phyloP scores from a whole-genome alignment of 2,329 filamentous ascomycete genomes.

The Nigrograna mackinnonii region DNA sequence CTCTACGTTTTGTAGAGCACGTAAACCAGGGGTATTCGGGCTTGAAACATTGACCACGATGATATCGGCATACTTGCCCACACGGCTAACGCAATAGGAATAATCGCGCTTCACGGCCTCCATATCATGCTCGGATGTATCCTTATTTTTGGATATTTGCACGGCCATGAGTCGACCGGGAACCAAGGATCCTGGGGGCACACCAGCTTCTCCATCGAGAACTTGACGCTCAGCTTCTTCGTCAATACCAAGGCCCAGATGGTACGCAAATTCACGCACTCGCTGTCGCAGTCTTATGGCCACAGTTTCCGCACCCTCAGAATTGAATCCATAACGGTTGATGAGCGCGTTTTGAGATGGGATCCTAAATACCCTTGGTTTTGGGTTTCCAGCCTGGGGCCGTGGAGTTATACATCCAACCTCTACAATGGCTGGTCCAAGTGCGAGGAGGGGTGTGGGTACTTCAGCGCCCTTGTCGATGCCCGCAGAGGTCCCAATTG shows the following conservation, averaged over 20 bases:
- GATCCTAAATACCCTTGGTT: constrained; percentile 85
- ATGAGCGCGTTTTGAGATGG: constrained; percentile 84
- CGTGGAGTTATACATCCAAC: constrained; percentile 87
- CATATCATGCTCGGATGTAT: constrained; percentile 82
- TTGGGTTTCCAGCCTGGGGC: constrained; percentile 87
- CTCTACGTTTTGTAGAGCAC: constrained; percentile 82
- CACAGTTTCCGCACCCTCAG: constrained; percentile 84
- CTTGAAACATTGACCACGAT: constrained; percentile 98
- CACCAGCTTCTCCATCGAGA: constrained; percentile 73
- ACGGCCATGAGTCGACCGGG: constrained; percentile 81
- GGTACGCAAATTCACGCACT: constrained; percentile 75
- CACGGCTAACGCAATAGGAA: constrained; percentile 81
- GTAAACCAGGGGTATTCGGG: constrained; percentile 90
- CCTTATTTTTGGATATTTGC: constrained; percentile 96
- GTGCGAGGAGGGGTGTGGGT: constrained; percentile 78
- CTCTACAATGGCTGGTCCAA: constrained; percentile 87
- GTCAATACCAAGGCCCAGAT: constrained; percentile 66
- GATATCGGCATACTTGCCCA: constrained; percentile 90
- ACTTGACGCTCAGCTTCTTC: constrained; percentile 70
- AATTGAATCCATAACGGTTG: constrained; percentile 96
- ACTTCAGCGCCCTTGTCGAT: constrained; percentile 94
- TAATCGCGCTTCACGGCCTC: constrained; percentile 79
- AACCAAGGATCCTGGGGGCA: constrained; percentile 80
- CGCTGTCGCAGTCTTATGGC: constrained; percentile 77
- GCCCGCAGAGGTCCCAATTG: constrained; percentile 91